phyloP scores from a whole-genome alignment of 805 yeast genomes.

The Candida patagonica region DNA sequence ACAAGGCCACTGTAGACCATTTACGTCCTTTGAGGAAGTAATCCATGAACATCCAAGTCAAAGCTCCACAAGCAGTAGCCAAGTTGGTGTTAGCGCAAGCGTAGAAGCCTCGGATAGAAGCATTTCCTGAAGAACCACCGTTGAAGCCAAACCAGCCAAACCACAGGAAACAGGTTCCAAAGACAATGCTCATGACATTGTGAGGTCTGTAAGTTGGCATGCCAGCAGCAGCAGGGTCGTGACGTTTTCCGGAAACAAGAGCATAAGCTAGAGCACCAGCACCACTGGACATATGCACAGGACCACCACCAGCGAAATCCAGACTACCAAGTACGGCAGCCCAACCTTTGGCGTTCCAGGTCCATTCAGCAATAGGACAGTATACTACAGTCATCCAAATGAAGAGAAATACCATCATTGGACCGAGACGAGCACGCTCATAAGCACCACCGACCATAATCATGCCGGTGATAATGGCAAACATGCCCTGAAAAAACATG shows the following conservation, averaged over 20 bases:
- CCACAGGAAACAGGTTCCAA: constrained; percentile 94
- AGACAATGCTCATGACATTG: constrained; percentile 78
- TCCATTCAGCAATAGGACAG: constrained; percentile 95
- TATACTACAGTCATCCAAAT: constrained; percentile 93
- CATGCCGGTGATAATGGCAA: constrained; percentile 86
- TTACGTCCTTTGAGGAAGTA: constrained; percentile 76
- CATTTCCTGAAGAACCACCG: constrained; percentile 96
- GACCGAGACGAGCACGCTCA: constrained; percentile 92
- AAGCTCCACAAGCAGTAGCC: constrained; percentile 89
- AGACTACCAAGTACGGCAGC: constrained; percentile 67
- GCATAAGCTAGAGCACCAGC: constrained; percentile 94
- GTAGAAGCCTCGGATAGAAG: constrained; percentile 88
- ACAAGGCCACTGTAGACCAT: constrained; percentile 90
- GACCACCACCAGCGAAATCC: constrained; percentile 98
- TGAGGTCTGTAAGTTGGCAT: constrained; percentile 92
- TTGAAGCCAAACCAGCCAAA: constrained; percentile 99
- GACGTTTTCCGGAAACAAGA: constrained; percentile 82
- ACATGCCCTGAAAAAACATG: constrained; percentile 93
- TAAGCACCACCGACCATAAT: constrained; percentile 97
- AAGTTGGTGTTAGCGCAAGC: constrained; percentile 88
- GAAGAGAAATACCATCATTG: constrained; percentile 92
- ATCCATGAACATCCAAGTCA: constrained; percentile 91
- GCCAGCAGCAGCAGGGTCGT: constrained; percentile 56
- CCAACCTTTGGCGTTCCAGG: constrained; percentile 96
- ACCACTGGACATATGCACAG: constrained; percentile 93